phyloP scores from a whole-genome alignment of 1,284 basidiomycete species.

The Paramarasmius palmivorus region DNA sequence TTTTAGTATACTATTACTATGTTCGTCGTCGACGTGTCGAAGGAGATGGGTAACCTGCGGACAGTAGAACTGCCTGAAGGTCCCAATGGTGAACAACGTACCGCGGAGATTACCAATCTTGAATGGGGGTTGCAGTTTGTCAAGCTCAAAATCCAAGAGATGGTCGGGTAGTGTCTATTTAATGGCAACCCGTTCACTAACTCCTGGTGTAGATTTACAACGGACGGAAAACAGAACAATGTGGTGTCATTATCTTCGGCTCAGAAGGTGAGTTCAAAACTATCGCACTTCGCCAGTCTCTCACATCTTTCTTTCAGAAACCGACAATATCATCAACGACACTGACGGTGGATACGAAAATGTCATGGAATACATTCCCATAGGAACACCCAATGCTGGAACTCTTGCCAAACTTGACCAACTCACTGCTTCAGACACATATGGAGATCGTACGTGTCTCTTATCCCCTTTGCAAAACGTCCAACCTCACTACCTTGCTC shows the following conservation, averaged over 20 bases:
- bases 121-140: conserved; percentile 85
- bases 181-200: neutral
- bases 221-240: conserved; percentile 89
- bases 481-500: neutral
- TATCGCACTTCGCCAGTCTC: conserved; percentile 8
- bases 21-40: conserved; percentile 87
- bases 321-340: conserved; percentile 72
- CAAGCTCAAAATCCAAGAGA: conserved; percentile 86
- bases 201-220: conserved; percentile 69
- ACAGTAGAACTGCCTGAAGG: conserved; percentile 57
- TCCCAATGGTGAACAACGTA: conserved; percentile 49
- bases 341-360: conserved; percentile 71
- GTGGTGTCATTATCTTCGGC: conserved; percentile 84
- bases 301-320: conserved; percentile 42
- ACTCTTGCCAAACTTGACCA: conserved; percentile 76
- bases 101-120: conserved; percentile 70
- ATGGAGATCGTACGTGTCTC: conserved; percentile 66
- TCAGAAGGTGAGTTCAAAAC: conserved; percentile 58
- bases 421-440: conserved; percentile 59
- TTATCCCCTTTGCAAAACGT: neutral
- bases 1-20: conserved; percentile 77
- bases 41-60: conserved; percentile 75
- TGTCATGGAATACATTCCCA: conserved; percentile 77
- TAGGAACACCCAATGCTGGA: conserved; percentile 73
- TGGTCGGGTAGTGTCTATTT: conserved; percentile 48